Evolutionary conservation across 495 filamentous ascomycete species (phyloP), one percentile per base, ranked within the genome.

Genomic region (Podospora appendiculata): DNA sequence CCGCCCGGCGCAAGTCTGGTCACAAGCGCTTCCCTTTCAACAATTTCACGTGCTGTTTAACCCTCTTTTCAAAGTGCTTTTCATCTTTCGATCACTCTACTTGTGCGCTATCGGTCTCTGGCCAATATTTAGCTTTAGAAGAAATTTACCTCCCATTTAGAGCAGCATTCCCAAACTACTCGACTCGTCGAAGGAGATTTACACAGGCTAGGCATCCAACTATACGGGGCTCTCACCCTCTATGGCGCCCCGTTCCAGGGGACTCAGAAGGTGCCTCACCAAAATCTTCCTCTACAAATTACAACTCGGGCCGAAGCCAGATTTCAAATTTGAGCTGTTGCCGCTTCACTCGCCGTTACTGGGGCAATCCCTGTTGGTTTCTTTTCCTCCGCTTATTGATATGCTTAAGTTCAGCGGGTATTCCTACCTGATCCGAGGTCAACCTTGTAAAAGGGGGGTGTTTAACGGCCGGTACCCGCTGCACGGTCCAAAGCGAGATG

Each of bases 41-140:
- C 76, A 84, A 83, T 83, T 84, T 84, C 77, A 83, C 81, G 76
- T 83, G 73, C 80, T 84, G 65, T 84, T 84, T 83, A 74, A 82
- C 78, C 81, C 77, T 81, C 76, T 82, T 83, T 83, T 75, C 77
- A 83, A 83, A 80, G 79, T 82, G 72, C 79, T 83, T 81, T 84
- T 83, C 74, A 83, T 82, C 76, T 83, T 81, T 82, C 76, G 70
- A 79, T 84, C 75, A 83, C 77, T 82, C 73, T 83, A 84, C 79
- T 84, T 84, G 77, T 83, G 74, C 78, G 78, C 79, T 84, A 84
- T 84, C 77, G 77, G 79, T 84, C 78, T 84, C 77, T 79, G 72
- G 77, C 78, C 75, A 66, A 66, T 83, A 82, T 83, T 83, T 84
- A 84, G 79, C 79, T 82, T 84, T 82, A 53, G 18, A 83, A 80